Conservation (phyloP, 2,329 filamentous ascomycete genomes). For the Aspergillus transmontanensis region DNA sequence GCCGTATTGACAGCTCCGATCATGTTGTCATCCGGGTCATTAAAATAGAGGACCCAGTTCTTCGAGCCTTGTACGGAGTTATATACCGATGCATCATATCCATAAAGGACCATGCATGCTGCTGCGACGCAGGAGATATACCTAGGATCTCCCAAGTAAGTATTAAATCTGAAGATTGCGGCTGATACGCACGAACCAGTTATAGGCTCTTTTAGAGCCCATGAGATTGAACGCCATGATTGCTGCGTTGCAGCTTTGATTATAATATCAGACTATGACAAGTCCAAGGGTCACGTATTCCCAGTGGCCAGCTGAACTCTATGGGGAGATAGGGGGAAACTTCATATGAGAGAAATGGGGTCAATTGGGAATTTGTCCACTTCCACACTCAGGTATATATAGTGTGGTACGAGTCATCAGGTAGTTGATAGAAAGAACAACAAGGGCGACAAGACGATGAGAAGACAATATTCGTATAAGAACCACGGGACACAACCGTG, state of each 20-base stretch:
- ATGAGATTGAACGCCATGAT: slow-evolving; percentile 24
- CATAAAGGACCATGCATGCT: slow-evolving; percentile 74
- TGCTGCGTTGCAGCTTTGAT: slow-evolving; percentile 4
- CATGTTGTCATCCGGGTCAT: slow-evolving; percentile 46
- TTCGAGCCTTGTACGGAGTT: slow-evolving; percentile 70
- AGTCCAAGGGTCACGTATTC: not conserved
- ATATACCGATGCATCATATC: slow-evolving; percentile 74
- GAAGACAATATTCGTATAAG: slow-evolving; percentile 21
- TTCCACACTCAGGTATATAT: not conserved
- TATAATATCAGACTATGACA: not conserved
- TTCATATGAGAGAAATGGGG: not conserved
- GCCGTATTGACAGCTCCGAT: slow-evolving; percentile 66
- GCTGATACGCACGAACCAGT: slow-evolving; percentile 27
- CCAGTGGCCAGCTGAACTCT: not conserved
- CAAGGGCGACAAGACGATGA: not conserved
- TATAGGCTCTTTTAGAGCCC: slow-evolving; percentile 33
- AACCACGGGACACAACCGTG: not conserved
- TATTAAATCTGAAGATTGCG: not conserved
- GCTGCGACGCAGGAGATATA: slow-evolving; percentile 71
- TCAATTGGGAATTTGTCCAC: not conserved
- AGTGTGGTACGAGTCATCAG: not conserved
- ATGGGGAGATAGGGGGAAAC: not conserved
- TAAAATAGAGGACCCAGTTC: slow-evolving; percentile 68
- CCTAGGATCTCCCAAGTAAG: slow-evolving; percentile 35
- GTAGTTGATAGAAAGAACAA: slow-evolving; percentile 2